Evolutionary conservation across 192 early-diverging fungal species (phyloP).

Genomic region (Entomortierella lignicola): DNA sequence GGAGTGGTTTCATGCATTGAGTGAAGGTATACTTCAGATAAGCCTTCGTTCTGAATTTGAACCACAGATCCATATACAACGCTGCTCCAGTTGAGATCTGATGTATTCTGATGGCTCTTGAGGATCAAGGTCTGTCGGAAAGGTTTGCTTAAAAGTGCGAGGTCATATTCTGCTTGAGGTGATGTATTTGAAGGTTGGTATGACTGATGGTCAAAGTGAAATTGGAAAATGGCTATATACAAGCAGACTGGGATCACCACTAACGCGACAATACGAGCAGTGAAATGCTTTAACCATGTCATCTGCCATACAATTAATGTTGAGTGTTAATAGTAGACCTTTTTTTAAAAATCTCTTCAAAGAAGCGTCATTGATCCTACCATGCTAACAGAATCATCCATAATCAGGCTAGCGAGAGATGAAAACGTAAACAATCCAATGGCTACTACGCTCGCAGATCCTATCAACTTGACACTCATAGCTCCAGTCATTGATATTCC

Average conservation of each 20-base stretch:
- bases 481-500: slow-evolving; percentile 76
- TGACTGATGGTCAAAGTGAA: slow-evolving; percentile 83
- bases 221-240: slow-evolving; percentile 82
- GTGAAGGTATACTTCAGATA: slow-evolving; percentile 61
- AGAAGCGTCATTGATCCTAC: background rate
- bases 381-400: slow-evolving; percentile 48
- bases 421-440: slow-evolving; percentile 78
- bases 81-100: slow-evolving; percentile 10
- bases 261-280: slow-evolving; percentile 76
- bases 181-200: slow-evolving; percentile 59
- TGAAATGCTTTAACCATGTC: slow-evolving; percentile 75
- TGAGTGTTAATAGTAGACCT: slow-evolving; percentile 55
- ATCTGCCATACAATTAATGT: background rate
- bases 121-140: slow-evolving; percentile 5
- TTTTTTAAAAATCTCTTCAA: too few species aligned
- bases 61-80: slow-evolving; percentile 69
- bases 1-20: slow-evolving; percentile 68
- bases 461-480: slow-evolving; percentile 86
- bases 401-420: slow-evolving; percentile 82
- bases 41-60: slow-evolving; percentile 64
- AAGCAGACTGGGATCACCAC: slow-evolving; percentile 78
- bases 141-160: slow-evolving; percentile 7
- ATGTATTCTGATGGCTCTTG: slow-evolving; percentile 5
- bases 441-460: slow-evolving; percentile 78
- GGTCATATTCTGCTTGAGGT: slow-evolving; percentile 56